These are phyloP conservation scores for Acer campestre DNA, from an alignment of 345 rosid genomes.

Conservation along the genomic window DNA sequence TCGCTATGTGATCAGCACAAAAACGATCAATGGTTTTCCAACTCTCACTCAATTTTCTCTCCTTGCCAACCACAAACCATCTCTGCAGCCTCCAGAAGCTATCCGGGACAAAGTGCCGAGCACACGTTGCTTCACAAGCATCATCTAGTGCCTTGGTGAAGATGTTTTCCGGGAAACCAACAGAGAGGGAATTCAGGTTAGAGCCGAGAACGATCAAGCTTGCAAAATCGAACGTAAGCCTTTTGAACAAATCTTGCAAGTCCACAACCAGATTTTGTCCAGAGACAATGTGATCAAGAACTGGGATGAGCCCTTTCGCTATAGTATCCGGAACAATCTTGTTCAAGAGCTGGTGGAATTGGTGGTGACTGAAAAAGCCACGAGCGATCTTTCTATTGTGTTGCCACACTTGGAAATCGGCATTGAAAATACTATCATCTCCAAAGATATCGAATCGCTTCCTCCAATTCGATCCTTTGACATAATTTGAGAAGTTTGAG, in stretches of 20 bases:
- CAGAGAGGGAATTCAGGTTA: constrained; percentile 7
- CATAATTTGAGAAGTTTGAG: background rate
- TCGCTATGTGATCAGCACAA: background rate
- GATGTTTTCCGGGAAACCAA: constrained; percentile 10
- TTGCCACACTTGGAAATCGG: constrained; percentile 7
- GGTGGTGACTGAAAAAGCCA: constrained; percentile 8
- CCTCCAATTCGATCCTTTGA: constrained; percentile 10
- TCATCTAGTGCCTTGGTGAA: constrained; percentile 23
- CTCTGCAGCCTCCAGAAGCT: constrained; percentile 20
- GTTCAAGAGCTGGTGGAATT: constrained; percentile 6
- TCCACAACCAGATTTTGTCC: constrained; percentile 2
- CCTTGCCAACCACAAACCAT: constrained; percentile 20
- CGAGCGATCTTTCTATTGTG: background rate
- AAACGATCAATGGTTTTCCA: background rate
- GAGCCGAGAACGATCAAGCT: constrained; percentile 20
- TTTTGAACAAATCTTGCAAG: constrained; percentile 26
- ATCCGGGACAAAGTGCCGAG: constrained; percentile 20
- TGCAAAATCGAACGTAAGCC: constrained; percentile 12
- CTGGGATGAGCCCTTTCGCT: constrained; percentile 20
- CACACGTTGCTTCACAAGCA: constrained; percentile 15
- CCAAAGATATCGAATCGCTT: constrained; percentile 18
- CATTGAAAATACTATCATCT: constrained; percentile 4
- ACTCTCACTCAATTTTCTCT: constrained; percentile 9
- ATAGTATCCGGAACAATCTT: constrained; percentile 5
- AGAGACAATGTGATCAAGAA: constrained; percentile 18